Evolutionary conservation across 2,329 filamentous ascomycete genomes (phyloP).

Genomic region (Botrytis squamosa): DNA sequence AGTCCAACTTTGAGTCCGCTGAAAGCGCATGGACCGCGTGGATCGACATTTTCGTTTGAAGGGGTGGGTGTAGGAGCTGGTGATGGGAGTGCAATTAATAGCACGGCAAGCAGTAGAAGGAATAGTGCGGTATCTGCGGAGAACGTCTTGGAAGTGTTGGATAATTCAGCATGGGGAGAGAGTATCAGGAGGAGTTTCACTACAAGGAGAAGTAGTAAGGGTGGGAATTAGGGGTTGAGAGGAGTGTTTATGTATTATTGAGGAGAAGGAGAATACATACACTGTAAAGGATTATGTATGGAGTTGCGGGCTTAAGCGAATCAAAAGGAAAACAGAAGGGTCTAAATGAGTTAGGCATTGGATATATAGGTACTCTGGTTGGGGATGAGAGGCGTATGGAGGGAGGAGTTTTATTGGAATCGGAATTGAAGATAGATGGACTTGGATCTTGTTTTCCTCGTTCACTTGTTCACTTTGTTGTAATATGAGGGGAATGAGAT

Average conservation of each 20-base stretch:
- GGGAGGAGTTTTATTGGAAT: background rate
- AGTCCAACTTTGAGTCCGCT: conserved; percentile 31
- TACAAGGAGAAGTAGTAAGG: conserved; percentile 46
- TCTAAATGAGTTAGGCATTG: background rate
- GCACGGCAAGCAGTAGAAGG: conserved; percentile 54
- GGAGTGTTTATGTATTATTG: background rate
- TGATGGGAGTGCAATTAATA: conserved; percentile 27
- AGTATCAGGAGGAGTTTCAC: conserved; percentile 89
- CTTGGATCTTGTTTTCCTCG: background rate
- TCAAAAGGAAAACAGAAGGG: background rate
- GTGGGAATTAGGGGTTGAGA: background rate
- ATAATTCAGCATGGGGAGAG: conserved; percentile 90
- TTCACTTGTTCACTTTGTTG: background rate
- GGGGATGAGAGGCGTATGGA: background rate
- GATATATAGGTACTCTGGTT: background rate
- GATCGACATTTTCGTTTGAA: conserved; percentile 38
- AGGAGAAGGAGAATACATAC: background rate
- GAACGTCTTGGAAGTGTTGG: conserved; percentile 79
- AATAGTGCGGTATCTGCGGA: conserved; percentile 70
- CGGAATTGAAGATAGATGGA: background rate
- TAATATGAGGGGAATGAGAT: background rate
- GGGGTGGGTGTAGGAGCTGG: conserved; percentile 17
- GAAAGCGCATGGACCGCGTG: conserved; percentile 39
- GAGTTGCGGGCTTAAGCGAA: background rate
- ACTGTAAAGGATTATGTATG: background rate